Evolutionary conservation across 164 flowering plant genomes (phyloP), one percentile per base, ranked within the genome.

Genomic region (Berberis vulgaris): DNA sequence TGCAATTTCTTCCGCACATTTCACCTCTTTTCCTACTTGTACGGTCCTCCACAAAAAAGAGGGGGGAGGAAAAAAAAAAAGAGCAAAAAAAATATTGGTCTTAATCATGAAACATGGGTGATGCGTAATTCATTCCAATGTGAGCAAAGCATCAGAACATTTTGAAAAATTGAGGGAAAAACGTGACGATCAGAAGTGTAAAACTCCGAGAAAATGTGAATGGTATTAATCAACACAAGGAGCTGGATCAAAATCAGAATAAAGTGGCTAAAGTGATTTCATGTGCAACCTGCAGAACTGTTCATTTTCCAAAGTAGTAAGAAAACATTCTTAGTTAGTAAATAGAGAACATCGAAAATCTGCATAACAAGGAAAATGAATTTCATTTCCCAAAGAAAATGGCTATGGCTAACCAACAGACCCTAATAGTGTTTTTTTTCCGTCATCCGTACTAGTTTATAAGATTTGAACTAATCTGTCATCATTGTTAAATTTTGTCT

Each of bases 271-370:
- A 63, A 75, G 76, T 77, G 80, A 71, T 75, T 64, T 70, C 73
- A 67, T 49, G 67, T 74, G 76, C 82, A 74, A 76, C 68, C 74
- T 74, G 78, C 76, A 62, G 59, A 73, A 72, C 72, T 63, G 66
- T 64, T 46, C 59, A 50, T 60, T 38, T 67, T 77, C 73, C 63
- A 39, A 13, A 57, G 74, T 72, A 72, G 63, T 67, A 74, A 77
- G 68, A 6, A 47, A 4, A 6, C 2, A 11, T 52, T 11, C n/a
- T 52, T 11, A 7, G 11, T 52, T 2, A 52, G n/a, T 2, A 12
- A 7, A 10, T 46, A 46, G 54, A 9, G n/a, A 52, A 52, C 8
- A 26, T 26, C 26, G 26, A 26, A 26, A 26, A 26, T 26, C 26
- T 26, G 26, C 26, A 26, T 26, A 26, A 26, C 26, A 26, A 0